Percentiles rank a stretch among this genome's conserved stretches.
Evolutionary conservation across 169 alveolate species (phyloP).

Genomic region (Eimeria brunetti): DNA sequence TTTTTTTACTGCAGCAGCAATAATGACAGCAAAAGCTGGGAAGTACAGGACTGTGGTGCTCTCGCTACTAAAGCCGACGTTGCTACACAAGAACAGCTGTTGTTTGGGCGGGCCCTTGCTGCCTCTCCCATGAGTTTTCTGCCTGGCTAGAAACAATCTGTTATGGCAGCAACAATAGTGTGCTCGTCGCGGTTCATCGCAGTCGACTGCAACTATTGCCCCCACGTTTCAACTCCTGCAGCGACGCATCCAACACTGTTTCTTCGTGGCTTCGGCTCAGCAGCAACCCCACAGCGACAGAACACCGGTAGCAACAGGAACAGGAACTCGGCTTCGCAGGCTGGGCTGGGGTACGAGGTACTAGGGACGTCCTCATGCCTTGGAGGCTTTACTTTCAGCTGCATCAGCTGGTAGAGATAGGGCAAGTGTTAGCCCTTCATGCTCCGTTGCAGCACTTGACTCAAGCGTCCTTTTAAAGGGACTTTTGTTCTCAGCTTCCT

Average conservation of each 20-base stretch:
- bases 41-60: background rate
- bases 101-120: background rate
- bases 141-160: background rate
- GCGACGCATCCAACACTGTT: background rate
- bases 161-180: background rate
- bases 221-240: background rate
- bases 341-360: background rate
- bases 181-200: background rate
- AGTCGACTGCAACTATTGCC: background rate
- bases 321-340: background rate
- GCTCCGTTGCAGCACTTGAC: background rate
- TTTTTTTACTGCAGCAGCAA: background rate
- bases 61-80: background rate
- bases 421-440: background rate
- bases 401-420: background rate
- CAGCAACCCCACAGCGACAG: background rate
- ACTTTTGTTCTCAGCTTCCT: background rate
- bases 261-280: background rate
- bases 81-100: background rate
- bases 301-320: background rate
- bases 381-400: background rate
- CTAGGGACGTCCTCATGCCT: background rate
- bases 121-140: background rate
- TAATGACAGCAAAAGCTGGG: background rate
- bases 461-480: background rate